Percentiles rank a stretch among this genome's conserved stretches.
Evolutionary conservation across 768 basidiomycete species (phyloP).

Genomic region (Hericium coralloides): DNA sequence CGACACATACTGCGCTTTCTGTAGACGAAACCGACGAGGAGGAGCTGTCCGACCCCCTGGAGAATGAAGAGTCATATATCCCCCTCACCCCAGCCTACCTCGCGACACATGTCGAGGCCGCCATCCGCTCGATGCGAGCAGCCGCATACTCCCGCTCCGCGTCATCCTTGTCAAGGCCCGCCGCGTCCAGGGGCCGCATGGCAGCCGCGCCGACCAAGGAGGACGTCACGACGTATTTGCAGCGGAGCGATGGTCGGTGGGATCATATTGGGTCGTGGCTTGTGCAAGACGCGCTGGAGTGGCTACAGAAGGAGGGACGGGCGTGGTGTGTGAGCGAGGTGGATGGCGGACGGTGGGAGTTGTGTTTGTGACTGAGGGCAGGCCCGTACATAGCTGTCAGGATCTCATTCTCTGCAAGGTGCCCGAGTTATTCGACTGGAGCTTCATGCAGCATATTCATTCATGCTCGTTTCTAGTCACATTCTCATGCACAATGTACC

Average conservation of each 20-base stretch:
- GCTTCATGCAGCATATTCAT: too few relatives aligned
- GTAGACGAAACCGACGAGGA: constrained; percentile 27
- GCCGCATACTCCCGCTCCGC: constrained; percentile 2
- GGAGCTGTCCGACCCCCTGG: constrained; percentile 51
- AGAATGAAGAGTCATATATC: constrained; percentile 59
- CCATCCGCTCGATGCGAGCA: constrained; percentile 29
- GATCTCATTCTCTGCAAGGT: too few relatives aligned
- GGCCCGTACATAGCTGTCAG: neutral
- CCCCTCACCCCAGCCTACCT: constrained; percentile 48
- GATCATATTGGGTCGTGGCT: constrained; percentile 53
- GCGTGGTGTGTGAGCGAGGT: constrained; percentile 25
- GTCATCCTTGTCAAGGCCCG: constrained; percentile 3
- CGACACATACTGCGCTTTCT: constrained; percentile 9
- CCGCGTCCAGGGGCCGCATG: constrained; percentile 10
- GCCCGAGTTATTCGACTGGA: too few relatives aligned
- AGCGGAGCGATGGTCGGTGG: constrained; percentile 55
- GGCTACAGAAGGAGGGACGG: constrained; percentile 29
- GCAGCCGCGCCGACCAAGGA: constrained; percentile 28
- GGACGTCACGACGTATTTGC: constrained; percentile 38
- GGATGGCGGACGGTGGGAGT: constrained; percentile 24
- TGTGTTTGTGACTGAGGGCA: constrained; percentile 9
- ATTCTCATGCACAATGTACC: too few relatives aligned
- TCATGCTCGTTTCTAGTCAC: too few relatives aligned
- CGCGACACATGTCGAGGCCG: constrained; percentile 35
- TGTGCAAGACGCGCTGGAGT: constrained; percentile 49